Percentiles rank a stretch among this genome's conserved stretches.
Conservation (phyloP, 768 basidiomycete genomes). For the Mycena filopes region DNA sequence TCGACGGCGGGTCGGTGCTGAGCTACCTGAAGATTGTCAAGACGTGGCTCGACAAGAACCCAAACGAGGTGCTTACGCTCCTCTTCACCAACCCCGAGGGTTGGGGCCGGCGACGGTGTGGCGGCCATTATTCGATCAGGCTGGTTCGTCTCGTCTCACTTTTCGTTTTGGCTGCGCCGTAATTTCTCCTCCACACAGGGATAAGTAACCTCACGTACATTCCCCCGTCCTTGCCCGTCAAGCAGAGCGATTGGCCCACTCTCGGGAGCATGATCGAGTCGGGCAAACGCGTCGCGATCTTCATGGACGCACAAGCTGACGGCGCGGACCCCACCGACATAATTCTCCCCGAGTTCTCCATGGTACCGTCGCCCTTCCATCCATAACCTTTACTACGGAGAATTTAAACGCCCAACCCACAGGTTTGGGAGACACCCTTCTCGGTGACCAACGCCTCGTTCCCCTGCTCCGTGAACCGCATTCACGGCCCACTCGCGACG, state of each 20-base stretch:
- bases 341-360: constrained; percentile 67
- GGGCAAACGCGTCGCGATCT: constrained; percentile 69
- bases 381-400: neutral
- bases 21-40: constrained; percentile 64
- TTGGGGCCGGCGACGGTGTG: constrained; percentile 58
- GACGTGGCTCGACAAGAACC: constrained; percentile 66
- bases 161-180: too few species aligned
- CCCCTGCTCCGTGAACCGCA: constrained; percentile 65
- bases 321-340: constrained; percentile 51
- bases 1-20: constrained; percentile 62
- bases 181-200: constrained; percentile 36
- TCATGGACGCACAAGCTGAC: constrained; percentile 64
- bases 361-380: constrained; percentile 42
- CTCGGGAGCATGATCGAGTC: constrained; percentile 69
- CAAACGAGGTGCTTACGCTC: constrained; percentile 72
- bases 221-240: constrained; percentile 58
- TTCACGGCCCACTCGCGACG: constrained; percentile 56
- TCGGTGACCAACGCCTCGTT: constrained; percentile 59
- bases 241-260: constrained; percentile 68
- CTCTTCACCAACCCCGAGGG: constrained; percentile 76
- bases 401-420: neutral
- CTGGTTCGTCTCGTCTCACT: constrained; percentile 45
- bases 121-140: constrained; percentile 61
- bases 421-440: constrained; percentile 72
- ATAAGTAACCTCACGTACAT: constrained; percentile 60